A percentile compares a stretch with the other conserved stretches of the same genome.
phyloP scores from a whole-genome alignment of 257 asterid species.

The Coffea eugenioides region DNA sequence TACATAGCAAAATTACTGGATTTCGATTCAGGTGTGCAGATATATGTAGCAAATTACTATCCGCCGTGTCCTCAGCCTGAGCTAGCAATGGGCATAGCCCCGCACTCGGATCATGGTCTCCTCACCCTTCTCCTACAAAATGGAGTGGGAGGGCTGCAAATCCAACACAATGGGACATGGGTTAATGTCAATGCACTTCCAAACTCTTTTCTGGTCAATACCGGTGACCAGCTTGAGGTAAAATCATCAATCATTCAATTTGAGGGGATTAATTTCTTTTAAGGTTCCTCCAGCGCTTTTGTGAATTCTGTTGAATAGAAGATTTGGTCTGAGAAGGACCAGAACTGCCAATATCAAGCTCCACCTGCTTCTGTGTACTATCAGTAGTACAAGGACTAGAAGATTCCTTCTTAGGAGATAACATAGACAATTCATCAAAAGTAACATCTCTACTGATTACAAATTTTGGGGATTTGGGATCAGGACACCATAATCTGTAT shows the following conservation, averaged over 20 bases:
- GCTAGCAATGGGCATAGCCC: slow-evolving; percentile 60
- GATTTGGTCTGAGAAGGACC: no score
- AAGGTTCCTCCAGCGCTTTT: not conserved
- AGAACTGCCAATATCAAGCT: no score
- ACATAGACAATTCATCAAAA: no score
- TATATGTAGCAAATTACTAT: slow-evolving; percentile 55
- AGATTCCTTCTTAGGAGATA: no score
- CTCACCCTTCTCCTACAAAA: slow-evolving; percentile 65
- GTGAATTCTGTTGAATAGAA: no score
- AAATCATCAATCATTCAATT: not conserved
- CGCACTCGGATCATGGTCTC: slow-evolving; percentile 84
- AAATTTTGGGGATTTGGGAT: no score
- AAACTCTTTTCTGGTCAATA: slow-evolving; percentile 62
- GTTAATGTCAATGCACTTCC: slow-evolving; percentile 46
- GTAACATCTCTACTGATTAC: no score
- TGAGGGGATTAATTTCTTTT: not conserved
- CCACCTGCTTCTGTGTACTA: no score
- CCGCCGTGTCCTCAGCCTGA: slow-evolving; percentile 74
- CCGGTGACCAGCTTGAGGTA: slow-evolving; percentile 85
- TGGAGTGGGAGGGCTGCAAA: slow-evolving; percentile 59
- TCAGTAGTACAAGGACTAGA: no score
- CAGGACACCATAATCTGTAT: no score
- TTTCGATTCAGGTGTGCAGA: slow-evolving; percentile 40
- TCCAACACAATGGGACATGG: slow-evolving; percentile 63
- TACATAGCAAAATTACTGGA: slow-evolving; percentile 37